Evolutionary conservation across 2,329 filamentous ascomycete genomes (phyloP), one percentile per base, ranked within the genome.

Genomic region (Calcarisporium arbuscula): DNA sequence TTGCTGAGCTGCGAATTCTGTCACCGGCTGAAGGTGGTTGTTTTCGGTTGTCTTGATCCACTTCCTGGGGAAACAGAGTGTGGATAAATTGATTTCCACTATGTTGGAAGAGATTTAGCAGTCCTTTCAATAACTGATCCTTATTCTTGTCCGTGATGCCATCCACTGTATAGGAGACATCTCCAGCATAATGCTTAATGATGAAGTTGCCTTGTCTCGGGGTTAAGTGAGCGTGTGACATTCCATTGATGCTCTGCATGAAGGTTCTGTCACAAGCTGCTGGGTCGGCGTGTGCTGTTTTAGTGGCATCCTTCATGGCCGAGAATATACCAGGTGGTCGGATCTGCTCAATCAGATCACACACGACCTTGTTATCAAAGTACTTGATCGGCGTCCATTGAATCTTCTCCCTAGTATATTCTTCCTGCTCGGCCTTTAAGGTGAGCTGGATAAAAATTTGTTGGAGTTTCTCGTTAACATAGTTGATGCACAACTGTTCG

Each of bases 131-230:
- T 28, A 98, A 71, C 61, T 94, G 87, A 54, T 98, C 92, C 70
- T 96, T 98, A 70, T 96, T 98, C 74, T 98, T 98, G 61, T 98
- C 92, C 1, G 92, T 98, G 69, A 98, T 98, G 40, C 92, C 92
- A 37, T 94, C 86, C 4, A 96, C 82, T 2, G 85, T 85, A 60
- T 98, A 98, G 46, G 80, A 81, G 47, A 98, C 92, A 61, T 98
- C 92, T 61, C 92, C 92, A 38, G 92, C 92, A 57, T 98, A 98
- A 63, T 98, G 92, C 69, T 95, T 96, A 64, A 98, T 85, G 54
- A 98, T 92, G 61, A 98, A 98, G 58, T 86, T 92, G 33, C 90
- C 90, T 62, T 96, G 90, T 26, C 92, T 78, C 44, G 85, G 85
- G 38, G 88, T 86, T 50, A 98, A 82, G 57, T 98, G 92, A 19